Conservation (phyloP, 345 rosid genomes). For the Trapa incisa region DNA sequence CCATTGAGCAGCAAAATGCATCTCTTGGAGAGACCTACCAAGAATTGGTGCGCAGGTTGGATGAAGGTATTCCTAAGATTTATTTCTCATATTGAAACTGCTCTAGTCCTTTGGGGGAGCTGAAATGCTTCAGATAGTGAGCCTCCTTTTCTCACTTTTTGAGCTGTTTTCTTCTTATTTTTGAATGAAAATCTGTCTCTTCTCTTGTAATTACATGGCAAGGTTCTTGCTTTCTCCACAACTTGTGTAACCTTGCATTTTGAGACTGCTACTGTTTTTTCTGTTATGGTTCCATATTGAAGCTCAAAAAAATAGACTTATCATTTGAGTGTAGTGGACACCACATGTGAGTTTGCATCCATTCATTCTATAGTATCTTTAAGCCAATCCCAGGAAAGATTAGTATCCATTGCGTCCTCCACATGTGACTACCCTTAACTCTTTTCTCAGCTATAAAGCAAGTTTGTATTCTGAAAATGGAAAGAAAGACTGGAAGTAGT, state of each 20-base stretch:
- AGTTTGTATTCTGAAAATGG: not conserved
- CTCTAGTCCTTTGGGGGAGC: not conserved
- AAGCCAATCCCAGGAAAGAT: no score
- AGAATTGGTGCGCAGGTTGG: slow-evolving; percentile 49
- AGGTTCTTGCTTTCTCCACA: no score
- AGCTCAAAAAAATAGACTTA: not conserved
- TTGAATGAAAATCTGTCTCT: no score
- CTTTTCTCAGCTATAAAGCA: not conserved
- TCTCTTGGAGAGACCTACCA: slow-evolving; percentile 56
- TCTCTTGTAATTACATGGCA: no score
- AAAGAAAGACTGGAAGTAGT: not conserved
- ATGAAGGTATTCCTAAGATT: slow-evolving; percentile 25
- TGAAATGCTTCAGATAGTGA: not conserved
- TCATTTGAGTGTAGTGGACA: no score
- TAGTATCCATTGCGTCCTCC: no score
- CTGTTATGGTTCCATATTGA: not conserved
- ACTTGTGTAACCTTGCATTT: not conserved
- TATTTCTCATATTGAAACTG: not conserved
- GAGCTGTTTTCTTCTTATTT: no score
- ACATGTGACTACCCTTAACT: no score
- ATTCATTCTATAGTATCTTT: not conserved
- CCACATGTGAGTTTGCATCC: not conserved
- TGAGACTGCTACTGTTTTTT: not conserved
- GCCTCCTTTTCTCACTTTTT: no score
- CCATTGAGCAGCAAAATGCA: slow-evolving; percentile 46